These are phyloP conservation scores for Arthrobotrys musiformis DNA, from an alignment of 2,329 filamentous ascomycete species.

Conservation along the genomic window DNA sequence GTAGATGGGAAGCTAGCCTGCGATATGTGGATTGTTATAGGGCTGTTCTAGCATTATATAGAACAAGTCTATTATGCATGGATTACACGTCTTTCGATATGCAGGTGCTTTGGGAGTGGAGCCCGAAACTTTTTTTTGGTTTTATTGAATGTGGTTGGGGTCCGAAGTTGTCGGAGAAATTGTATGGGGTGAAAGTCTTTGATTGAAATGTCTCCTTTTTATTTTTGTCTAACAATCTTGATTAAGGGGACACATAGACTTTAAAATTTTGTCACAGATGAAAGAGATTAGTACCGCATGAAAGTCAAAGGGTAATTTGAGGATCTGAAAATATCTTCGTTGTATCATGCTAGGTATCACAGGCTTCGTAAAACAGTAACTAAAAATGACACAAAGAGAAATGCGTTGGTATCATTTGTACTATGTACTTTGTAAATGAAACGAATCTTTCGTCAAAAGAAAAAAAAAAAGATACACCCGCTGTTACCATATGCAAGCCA, in stretches of 20 bases:
- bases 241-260: neutral
- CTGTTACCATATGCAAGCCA: neutral
- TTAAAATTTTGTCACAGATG: neutral
- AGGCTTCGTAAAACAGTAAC: neutral
- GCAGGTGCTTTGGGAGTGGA: neutral
- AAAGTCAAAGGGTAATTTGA: neutral
- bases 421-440: neutral
- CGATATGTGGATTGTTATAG: neutral
- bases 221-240: neutral
- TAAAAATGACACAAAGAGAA: slow-evolving; percentile 21
- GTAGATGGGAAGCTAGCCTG: neutral
- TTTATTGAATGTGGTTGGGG: slow-evolving; percentile 8
- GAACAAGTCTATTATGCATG: neutral
- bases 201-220: neutral
- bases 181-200: neutral
- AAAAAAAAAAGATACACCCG: slow-evolving; percentile 2
- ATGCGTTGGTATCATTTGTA: slow-evolving; percentile 9
- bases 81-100: neutral
- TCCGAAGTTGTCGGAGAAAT: slow-evolving; percentile 18
- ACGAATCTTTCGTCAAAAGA: neutral
- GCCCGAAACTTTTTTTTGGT: neutral
- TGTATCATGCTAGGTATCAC: no score
- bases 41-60: neutral
- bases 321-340: neutral
- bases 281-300: neutral